phyloP scores from a whole-genome alignment of 164 flowering plant genomes.

The Platanus orientalis region DNA sequence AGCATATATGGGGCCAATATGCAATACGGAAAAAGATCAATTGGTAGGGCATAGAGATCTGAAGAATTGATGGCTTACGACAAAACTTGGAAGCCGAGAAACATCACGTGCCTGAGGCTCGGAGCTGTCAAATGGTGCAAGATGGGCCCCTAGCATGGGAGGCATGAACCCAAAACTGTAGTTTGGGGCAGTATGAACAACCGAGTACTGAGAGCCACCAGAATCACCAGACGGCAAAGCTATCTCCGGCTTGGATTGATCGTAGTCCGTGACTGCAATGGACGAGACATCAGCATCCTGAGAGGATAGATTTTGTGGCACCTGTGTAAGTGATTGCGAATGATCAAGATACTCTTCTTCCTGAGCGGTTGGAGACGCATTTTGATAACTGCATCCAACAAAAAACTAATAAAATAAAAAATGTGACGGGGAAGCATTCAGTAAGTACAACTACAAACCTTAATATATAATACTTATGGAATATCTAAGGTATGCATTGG shows the following conservation, averaged over 20 bases:
- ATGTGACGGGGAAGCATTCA: background rate
- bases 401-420: background rate
- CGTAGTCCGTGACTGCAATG: slow-evolving; percentile 32
- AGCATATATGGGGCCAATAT: background rate
- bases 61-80: slow-evolving; percentile 42
- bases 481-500: background rate
- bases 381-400: slow-evolving; percentile 37
- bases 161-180: slow-evolving; percentile 60
- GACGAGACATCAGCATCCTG: slow-evolving; percentile 43
- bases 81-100: slow-evolving; percentile 62
- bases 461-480: background rate
- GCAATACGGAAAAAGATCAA: background rate
- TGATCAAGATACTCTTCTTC: slow-evolving; percentile 41
- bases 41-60: background rate
- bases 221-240: slow-evolving; percentile 44
- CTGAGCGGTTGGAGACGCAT: slow-evolving; percentile 28
- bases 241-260: slow-evolving; percentile 53
- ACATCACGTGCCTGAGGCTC: slow-evolving; percentile 73
- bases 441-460: background rate
- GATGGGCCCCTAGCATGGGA: slow-evolving; percentile 48
- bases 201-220: slow-evolving; percentile 50
- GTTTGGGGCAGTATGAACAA: slow-evolving; percentile 49
- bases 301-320: slow-evolving; percentile 34
- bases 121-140: slow-evolving; percentile 58
- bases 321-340: slow-evolving; percentile 35